Base-by-base conservation (phyloP, 2,329 filamentous ascomycete species). In the Cercospora sesami region DNA sequence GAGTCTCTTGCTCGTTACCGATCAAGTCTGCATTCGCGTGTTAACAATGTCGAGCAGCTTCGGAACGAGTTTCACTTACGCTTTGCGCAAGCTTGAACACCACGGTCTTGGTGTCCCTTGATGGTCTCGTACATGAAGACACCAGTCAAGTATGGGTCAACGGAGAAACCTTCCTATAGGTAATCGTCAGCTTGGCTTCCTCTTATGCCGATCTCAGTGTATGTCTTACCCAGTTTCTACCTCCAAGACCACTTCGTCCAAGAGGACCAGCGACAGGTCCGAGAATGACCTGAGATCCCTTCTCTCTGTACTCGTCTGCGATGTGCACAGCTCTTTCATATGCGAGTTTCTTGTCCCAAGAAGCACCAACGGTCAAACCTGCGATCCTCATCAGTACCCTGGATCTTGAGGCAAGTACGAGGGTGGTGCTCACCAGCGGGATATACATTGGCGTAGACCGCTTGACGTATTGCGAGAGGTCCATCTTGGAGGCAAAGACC, bases 391-490 rank as follows among this genome's bases (percentile, higher is more conserved):
- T 42, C 36, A 42, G 36, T 9, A 42, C 9, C 16, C 3, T 42
- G 9, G 0, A 8, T 42, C 36, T 39, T 8, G 36, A 42, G 36
- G 36, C 14, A 16, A 14, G 14, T 14, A 16, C 12, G 33, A 36
- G 14, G 5, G 5, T 12, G 33, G 16, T 36, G 14, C 33, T 39
- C 3, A 39, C 14, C 36, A n/a, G 79, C 77, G 5, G 81, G 79
- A 74, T 68, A 79, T 79, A 21, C 77, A 28, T 71, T 76, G 74
- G 23, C 77, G 73, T 63, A 81, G 73, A 39, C 78, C 74, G 57
- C 78, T 74, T 33, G 78, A 76, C 7, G 77, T 62, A 96, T 84
- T 0, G 93, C 93, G 5, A 95, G 81, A 0, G 93, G 93, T 0
- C 93, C 80, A 67, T 82, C 81, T 18, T 80, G 77, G 2, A 82